phyloP scores from a whole-genome alignment of 257 asterid genomes.

The Rehmannia glutinosa region DNA sequence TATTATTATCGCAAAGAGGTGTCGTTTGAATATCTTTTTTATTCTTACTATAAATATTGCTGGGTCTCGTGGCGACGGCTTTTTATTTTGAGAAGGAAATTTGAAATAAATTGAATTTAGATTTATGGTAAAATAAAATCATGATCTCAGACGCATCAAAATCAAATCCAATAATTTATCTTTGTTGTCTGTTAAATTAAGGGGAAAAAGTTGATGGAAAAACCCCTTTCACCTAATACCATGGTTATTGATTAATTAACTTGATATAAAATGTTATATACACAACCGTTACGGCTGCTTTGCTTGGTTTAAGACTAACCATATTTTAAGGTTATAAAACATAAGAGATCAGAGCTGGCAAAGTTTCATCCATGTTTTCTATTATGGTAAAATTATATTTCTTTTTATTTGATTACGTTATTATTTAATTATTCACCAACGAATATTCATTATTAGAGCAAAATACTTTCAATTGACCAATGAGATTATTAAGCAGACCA shows the following conservation, averaged over 20 bases:
- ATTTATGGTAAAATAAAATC: slow-evolving; percentile 20
- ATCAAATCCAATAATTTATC: slow-evolving; percentile 35
- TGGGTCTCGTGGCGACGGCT: too few species aligned
- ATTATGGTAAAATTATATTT: too few species aligned
- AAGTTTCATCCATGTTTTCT: too few species aligned
- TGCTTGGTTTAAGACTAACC: background rate
- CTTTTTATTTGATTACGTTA: too few species aligned
- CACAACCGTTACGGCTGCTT: too few species aligned
- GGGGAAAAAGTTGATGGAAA: slow-evolving; percentile 24
- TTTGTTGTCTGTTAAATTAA: slow-evolving; percentile 14
- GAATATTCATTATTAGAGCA: too few species aligned
- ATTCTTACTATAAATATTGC: background rate
- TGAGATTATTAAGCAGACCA: too few species aligned
- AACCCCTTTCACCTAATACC: slow-evolving; percentile 38
- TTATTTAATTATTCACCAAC: too few species aligned
- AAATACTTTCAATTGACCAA: too few species aligned
- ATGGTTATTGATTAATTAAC: background rate
- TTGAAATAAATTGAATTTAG: background rate
- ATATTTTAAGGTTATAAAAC: too few species aligned
- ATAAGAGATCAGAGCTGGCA: too few species aligned
- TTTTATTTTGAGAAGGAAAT: too few species aligned
- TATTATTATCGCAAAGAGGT: slow-evolving; percentile 1
- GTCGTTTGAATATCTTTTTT: slow-evolving; percentile 1
- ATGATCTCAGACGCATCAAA: slow-evolving; percentile 75
- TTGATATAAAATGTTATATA: background rate